Evolutionary conservation across 176 grass and related monocot genomes (phyloP).

Genomic region (maize (Zea mays)): Zm-B73-REFERENCE-NAM-5.0 NC_050096.1:169302001-169302500

Average conservation of each 20-base stretch:
- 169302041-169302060: conserved; percentile 66
- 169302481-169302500: conserved; percentile 88
- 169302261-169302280: conserved; percentile 79
- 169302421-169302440: conserved; percentile 85
- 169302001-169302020: conserved; percentile 66
- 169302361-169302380: conserved; percentile 51
- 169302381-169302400: conserved; percentile 75
- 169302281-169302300: conserved; percentile 70
- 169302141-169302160: conserved; percentile 19
- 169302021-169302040: conserved; percentile 52
- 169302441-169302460: conserved; percentile 85
- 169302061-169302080: conserved; percentile 76
- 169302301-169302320: conserved; percentile 53
- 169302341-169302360: conserved; percentile 81
- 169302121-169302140: conserved; percentile 21
- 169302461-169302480: conserved; percentile 60
- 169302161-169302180: conserved; percentile 25
- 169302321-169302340: conserved; percentile 75
- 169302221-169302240: conserved; percentile 56
- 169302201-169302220: conserved; percentile 78
- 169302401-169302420: conserved; percentile 75
- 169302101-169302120: conserved; percentile 68
- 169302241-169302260: conserved; percentile 87
- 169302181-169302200: conserved; percentile 64
- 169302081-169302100: conserved; percentile 71